Evolutionary conservation across 2,329 filamentous ascomycete species (phyloP).

Genomic region (Pseudogymnoascus pannorum): DNA sequence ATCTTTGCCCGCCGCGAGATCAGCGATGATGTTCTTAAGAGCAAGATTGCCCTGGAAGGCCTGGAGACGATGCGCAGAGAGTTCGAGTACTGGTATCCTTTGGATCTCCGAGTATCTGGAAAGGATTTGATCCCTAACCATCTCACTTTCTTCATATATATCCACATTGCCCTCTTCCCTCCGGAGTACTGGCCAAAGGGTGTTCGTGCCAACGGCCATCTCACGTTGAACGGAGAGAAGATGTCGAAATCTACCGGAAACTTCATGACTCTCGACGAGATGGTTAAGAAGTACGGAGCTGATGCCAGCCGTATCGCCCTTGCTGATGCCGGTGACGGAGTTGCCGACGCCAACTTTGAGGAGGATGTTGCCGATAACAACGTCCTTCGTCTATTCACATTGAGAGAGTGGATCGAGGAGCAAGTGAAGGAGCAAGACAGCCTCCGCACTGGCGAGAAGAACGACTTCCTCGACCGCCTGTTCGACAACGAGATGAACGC

Average conservation of each 20-base stretch:
- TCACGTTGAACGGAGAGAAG: slow-evolving; percentile 94
- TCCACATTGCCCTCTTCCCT: slow-evolving; percentile 83
- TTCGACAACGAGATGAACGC: slow-evolving; percentile 92
- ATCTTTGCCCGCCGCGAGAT: slow-evolving; percentile 73
- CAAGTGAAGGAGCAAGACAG: slow-evolving; percentile 61
- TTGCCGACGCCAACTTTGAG: slow-evolving; percentile 95
- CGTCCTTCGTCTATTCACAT: slow-evolving; percentile 73
- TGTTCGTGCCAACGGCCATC: slow-evolving; percentile 83
- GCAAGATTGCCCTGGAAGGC: slow-evolving; percentile 64
- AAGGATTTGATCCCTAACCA: slow-evolving; percentile 94
- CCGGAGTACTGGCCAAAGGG: slow-evolving; percentile 81
- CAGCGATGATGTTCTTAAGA: slow-evolving; percentile 56
- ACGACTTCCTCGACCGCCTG: slow-evolving; percentile 75
- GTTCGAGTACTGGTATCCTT: slow-evolving; percentile 95
- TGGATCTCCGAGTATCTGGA: slow-evolving; percentile 80
- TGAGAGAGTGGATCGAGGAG: slow-evolving; percentile 91
- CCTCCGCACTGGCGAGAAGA: slow-evolving; percentile 68
- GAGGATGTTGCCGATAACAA: slow-evolving; percentile 89
- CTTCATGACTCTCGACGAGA: slow-evolving; percentile 84
- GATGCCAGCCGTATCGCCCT: slow-evolving; percentile 87
- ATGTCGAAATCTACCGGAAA: slow-evolving; percentile 98
- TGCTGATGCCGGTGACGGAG: slow-evolving; percentile 88
- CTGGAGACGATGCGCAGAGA: slow-evolving; percentile 79
- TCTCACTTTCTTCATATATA: slow-evolving; percentile 91
- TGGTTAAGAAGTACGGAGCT: slow-evolving; percentile 86